Conservation (phyloP, 1,284 basidiomycete genomes). For the Tremellales sp. region DNA sequence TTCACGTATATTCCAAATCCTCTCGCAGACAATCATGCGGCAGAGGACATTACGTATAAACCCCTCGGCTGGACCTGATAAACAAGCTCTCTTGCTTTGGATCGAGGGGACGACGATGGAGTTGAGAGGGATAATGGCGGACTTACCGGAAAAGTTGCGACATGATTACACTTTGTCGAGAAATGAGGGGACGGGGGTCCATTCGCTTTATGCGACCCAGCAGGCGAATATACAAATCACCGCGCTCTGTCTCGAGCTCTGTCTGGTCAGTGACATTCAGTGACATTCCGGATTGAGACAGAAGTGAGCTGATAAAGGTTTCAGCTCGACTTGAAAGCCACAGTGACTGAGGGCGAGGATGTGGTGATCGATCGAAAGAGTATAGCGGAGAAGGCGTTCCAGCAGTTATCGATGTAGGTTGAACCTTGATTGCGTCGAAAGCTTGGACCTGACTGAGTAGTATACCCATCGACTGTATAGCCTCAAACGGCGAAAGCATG, state of each 20-base stretch:
- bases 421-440: neutral
- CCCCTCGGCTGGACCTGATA: neutral
- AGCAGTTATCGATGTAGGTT: constrained; percentile 11
- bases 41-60: constrained; percentile 9
- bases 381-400: constrained; percentile 19
- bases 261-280: constrained; percentile 32
- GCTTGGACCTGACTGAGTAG: neutral
- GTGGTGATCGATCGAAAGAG: constrained; percentile 13
- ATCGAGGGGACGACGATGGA: constrained; percentile 4
- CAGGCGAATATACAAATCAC: constrained; percentile 42
- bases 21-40: constrained; percentile 37
- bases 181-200: constrained; percentile 24
- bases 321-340: constrained; percentile 24
- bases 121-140: constrained; percentile 8
- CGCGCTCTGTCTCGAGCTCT: constrained; percentile 36
- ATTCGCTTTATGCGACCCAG: constrained; percentile 24
- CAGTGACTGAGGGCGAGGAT: constrained; percentile 15
- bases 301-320: neutral
- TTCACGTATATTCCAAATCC: constrained; percentile 32
- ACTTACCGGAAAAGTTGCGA: constrained; percentile 10
- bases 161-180: constrained; percentile 5
- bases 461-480: constrained; percentile 41
- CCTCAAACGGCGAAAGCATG: constrained; percentile 43
- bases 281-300: no score
- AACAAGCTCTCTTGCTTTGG: constrained; percentile 5